phyloP scores from a whole-genome alignment of 345 rosid species.

The Cardamine occulta region DNA sequence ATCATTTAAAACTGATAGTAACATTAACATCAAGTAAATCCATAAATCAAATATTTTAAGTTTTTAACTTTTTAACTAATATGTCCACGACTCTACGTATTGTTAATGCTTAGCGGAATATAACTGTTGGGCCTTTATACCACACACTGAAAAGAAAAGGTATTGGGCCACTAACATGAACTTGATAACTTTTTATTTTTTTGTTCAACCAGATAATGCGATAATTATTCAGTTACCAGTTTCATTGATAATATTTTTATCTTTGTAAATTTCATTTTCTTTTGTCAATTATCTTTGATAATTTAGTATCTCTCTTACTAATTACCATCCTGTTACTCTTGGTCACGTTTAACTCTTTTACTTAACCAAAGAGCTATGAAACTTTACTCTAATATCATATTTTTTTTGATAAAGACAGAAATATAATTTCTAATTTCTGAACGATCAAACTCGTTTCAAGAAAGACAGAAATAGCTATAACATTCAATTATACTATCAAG shows the following conservation, averaged over 20 bases:
- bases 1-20: neutral
- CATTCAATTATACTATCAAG: conserved; percentile 21
- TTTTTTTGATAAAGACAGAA: too few species aligned
- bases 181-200: neutral
- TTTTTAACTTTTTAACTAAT: too few species aligned
- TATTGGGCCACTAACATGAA: neutral
- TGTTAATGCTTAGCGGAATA: neutral
- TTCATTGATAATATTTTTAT: neutral
- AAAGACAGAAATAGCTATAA: neutral
- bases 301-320: neutral
- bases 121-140: neutral
- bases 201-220: neutral
- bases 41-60: neutral
- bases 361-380: neutral
- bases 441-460: neutral
- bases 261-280: neutral
- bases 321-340: neutral
- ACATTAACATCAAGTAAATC: neutral
- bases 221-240: too few species aligned
- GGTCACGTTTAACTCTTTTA: neutral
- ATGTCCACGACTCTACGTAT: neutral
- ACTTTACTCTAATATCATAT: neutral
- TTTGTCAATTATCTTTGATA: neutral
- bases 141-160: neutral
- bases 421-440: neutral